Base-by-base conservation (phyloP, 805 yeast genomes). In the Candida xyloterini region DNA sequence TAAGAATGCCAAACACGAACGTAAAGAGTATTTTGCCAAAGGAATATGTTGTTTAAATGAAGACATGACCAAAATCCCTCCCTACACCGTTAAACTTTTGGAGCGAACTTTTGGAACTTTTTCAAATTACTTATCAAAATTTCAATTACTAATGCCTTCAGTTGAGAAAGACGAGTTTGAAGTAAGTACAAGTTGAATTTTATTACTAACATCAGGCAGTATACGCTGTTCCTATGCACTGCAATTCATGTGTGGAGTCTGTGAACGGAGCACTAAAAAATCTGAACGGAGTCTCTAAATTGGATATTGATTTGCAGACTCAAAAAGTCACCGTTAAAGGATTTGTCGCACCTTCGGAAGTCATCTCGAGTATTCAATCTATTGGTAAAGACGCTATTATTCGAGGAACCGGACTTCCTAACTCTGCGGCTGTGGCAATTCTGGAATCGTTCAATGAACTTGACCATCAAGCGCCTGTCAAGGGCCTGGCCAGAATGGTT, bases 351-450 rank as follows among this genome's bases (percentile, higher is more conserved):
- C 98, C 98, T 1, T 84, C 95, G 1, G 63, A 60, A 10, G 75
- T 90, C 27, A 80, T 89, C 27, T 65, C 66, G 36, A 76, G 84
- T 0, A 76, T 91, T 41, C 90, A 84, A 59, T 56, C 56, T 2
- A 79, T 81, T 3, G 96, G 97, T 1, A 76, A 79, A 48, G 97
- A 91, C 56, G 96, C 96, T 3, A 86, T 91, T 48, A 83, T 91
- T 16, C 71, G 98, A 44, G 98, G 98, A 6, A 79, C 96, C 0
- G 97, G 97, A 3, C 73, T 69, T 42, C 82, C 95, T 13, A 82
- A 90, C 59, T 74, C 85, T 14, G 95, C 97, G 0, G 96, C 96
- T 0, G 98, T 90, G 23, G 79, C 93, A 49, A 90, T 90, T 33
- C 63, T 90, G 41, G 98, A 91, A 58, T 73, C 84, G 14, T 84